Evolutionary conservation across 140 eudicot genomes (phyloP).

Genomic region (Ambrosia hybrid): DNA sequence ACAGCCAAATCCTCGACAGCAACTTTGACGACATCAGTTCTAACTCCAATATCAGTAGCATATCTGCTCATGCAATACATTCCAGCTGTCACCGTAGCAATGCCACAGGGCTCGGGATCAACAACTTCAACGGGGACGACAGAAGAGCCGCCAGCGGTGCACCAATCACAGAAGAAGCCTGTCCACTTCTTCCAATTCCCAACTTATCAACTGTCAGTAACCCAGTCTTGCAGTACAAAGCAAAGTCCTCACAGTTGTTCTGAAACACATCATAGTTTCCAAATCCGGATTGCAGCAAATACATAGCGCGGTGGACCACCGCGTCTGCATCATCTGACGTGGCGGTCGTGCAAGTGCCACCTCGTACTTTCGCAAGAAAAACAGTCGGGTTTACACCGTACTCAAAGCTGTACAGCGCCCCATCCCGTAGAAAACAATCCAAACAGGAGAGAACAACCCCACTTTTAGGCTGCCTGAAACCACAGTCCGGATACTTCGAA

Average conservation of each 20-base stretch:
- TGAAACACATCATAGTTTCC: constrained; percentile 89
- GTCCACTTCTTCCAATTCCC: constrained; percentile 96
- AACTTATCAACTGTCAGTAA: constrained; percentile 63
- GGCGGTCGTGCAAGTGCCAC: constrained; percentile 99
- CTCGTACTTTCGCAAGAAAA: constrained; percentile 84
- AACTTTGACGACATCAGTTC: constrained; percentile 89
- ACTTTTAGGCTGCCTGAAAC: constrained; percentile 82
- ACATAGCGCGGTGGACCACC: constrained; percentile 88
- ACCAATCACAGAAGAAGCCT: constrained; percentile 85
- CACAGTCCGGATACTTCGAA: constrained; percentile 88
- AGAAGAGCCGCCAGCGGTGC: constrained; percentile 95
- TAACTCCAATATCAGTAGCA: constrained; percentile 93
- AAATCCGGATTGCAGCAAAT: constrained; percentile 81
- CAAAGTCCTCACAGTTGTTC: constrained; percentile 93
- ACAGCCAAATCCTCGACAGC: constrained; percentile 83
- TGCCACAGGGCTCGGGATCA: constrained; percentile 88
- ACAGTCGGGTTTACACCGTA: constrained; percentile 78
- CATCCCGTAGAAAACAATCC: constrained; percentile 75
- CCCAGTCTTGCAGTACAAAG: constrained; percentile 90
- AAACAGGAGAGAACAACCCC: constrained; percentile 89
- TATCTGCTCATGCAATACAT: constrained; percentile 95
- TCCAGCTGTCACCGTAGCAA: constrained; percentile 93
- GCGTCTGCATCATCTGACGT: constrained; percentile 55
- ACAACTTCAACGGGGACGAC: constrained; percentile 72
- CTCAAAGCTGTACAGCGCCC: constrained; percentile 74